Evolutionary conservation across 208 protist genomes (phyloP), one percentile per base, ranked within the genome.

Genomic region (Trypanosoma caninum): DNA sequence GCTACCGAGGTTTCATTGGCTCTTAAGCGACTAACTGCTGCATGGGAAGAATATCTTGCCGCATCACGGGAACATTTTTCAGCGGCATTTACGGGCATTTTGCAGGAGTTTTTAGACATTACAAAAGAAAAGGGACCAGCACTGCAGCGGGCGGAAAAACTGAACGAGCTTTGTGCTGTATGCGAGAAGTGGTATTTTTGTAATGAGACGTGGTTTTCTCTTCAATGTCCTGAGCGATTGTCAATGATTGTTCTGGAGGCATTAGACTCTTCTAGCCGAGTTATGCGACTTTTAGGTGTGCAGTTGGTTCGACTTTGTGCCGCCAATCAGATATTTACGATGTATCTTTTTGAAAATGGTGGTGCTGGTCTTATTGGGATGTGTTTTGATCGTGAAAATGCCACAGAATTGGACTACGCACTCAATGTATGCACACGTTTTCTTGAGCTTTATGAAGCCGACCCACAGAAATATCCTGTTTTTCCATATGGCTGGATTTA

Each of bases 401-500:
- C 64, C 28, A 72, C 75, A 2, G 85, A 95, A 65, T 62, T 92
- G 22, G 78, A 87, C 35, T 75, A 74, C 34, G 68, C 84, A 31
- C 78, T 95, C 30, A 66, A 54, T 23, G 20, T 92, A 13, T 77
- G 84, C 59, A 64, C 79, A 30, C 78, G 82, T 16, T 41, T 92
- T 25, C 42, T 91, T 65, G 62, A 65, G 42, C 70, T 91, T 7
- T 59, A 79, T 44, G 59, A 80, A 25, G 59, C 27, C 2, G 61
- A 81, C 42, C 52, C 69, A n/a, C 75, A 74, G 59, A 62, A 63
- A 33, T 91, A 75, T 54, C 74, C 79, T 2, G 72, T 57, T 2
- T 59, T 93, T 53, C 89, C 89, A 0, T 91, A 88, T 55, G 76
- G 89, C 22, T 95, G 89, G 86, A 64, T 91, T 20, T 90, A 88